Percentiles rank a stretch among this genome's conserved stretches.
Conservation (phyloP, 768 basidiomycete species). For the Russula emetica region DNA sequence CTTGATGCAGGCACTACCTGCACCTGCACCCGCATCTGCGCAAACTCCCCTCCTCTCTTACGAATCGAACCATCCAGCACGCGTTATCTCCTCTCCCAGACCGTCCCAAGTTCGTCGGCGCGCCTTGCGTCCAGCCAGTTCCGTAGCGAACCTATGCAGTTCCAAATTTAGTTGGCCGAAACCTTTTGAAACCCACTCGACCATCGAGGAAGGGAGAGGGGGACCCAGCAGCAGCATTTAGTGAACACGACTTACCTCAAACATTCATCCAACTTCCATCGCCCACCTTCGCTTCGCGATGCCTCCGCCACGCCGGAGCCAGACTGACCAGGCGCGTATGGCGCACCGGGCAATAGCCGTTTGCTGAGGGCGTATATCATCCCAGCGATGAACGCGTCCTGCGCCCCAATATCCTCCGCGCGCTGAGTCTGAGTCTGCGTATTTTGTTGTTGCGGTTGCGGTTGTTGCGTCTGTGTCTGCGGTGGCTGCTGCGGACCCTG, state of each 20-base stretch:
- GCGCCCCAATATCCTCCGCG: conserved; percentile 71
- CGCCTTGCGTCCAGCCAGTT: conserved; percentile 73
- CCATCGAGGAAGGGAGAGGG: too few relatives aligned
- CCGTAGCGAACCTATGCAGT: conserved; percentile 67
- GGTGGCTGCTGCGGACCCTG: background rate
- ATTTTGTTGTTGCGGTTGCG: background rate
- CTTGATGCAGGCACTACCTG: background rate
- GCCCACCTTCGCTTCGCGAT: conserved; percentile 36
- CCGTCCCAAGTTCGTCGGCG: conserved; percentile 60
- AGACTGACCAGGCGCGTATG: conserved; percentile 61
- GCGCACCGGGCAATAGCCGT: conserved; percentile 64
- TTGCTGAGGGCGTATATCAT: conserved; percentile 82
- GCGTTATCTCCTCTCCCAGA: conserved; percentile 66
- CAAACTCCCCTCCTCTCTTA: background rate
- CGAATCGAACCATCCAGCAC: conserved; percentile 69
- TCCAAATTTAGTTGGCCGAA: too few relatives aligned
- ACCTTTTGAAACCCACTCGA: too few relatives aligned
- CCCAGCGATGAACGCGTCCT: conserved; percentile 80
- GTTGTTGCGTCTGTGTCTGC: background rate
- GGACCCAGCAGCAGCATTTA: too few relatives aligned
- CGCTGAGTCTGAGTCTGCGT: conserved; percentile 30
- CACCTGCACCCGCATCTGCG: background rate
- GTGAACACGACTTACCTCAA: conserved; percentile 47
- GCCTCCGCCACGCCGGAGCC: conserved; percentile 24
- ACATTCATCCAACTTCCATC: conserved; percentile 82